A percentile compares a stretch with the other conserved stretches of the same genome.
These are phyloP conservation scores for Penicillium simplicissimum DNA, from an alignment of 495 filamentous ascomycete species.

Conservation along the genomic window DNA sequence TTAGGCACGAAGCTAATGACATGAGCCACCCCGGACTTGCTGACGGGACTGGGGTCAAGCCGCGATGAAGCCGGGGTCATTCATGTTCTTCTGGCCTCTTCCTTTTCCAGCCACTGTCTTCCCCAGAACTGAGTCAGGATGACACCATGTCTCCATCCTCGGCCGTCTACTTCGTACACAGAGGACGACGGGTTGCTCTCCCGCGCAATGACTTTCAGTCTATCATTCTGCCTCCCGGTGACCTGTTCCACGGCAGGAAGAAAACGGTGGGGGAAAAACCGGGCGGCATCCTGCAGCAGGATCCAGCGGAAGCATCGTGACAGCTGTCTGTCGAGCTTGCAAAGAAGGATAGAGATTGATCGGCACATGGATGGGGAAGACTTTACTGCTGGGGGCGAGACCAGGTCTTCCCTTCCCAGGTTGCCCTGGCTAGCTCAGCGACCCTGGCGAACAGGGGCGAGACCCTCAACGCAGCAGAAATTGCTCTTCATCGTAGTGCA, in stretches of 20 bases:
- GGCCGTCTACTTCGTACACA: constrained; percentile 13
- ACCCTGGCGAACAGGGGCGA: constrained; percentile 5
- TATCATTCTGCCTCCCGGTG: constrained; percentile 13
- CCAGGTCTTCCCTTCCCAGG: background rate
- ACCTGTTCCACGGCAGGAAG: constrained; percentile 40
- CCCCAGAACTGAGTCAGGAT: constrained; percentile 14
- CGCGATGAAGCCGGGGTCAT: background rate
- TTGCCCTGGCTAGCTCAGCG: constrained; percentile 6
- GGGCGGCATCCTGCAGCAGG: constrained; percentile 42
- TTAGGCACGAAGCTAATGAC: background rate
- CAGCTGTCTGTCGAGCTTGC: constrained; percentile 5
- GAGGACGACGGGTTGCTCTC: constrained; percentile 9
- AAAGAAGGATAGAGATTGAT: background rate
- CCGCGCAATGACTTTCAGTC: constrained; percentile 11
- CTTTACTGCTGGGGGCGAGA: background rate
- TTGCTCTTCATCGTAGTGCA: constrained; percentile 12
- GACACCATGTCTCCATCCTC: constrained; percentile 11
- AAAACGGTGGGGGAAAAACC: constrained; percentile 38
- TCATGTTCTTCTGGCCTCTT: background rate
- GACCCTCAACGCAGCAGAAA: background rate
- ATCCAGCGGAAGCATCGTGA: constrained; percentile 20
- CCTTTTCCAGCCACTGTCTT: constrained; percentile 3
- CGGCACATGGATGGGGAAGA: constrained; percentile 17
- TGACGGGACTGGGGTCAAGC: background rate
- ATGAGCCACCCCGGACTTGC: background rate